phyloP scores from a whole-genome alignment of 305 asterid genomes.

The Rubia balearica region DNA sequence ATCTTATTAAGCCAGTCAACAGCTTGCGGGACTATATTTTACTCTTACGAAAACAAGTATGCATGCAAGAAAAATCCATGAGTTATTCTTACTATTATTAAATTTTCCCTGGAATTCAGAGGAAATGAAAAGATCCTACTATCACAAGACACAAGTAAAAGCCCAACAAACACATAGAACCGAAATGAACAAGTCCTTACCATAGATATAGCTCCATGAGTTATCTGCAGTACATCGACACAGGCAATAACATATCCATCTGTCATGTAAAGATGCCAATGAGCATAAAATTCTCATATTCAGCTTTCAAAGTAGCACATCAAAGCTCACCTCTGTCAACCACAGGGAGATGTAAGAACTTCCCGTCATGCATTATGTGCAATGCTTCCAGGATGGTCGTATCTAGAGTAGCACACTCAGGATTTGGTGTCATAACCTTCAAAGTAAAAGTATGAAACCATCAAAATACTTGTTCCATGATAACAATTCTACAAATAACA shows the following conservation, averaged over 20 bases:
- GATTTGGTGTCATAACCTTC: slow-evolving; percentile 87
- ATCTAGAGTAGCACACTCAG: slow-evolving; percentile 73
- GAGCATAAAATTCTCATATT: slow-evolving; percentile 9
- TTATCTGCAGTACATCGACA: slow-evolving; percentile 84
- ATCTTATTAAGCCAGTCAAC: not conserved
- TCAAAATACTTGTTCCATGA: not conserved
- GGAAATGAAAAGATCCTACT: not conserved
- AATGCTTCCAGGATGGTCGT: slow-evolving; percentile 81
- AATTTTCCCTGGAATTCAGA: not conserved
- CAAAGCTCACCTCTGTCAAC: slow-evolving; percentile 63
- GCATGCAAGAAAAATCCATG: not conserved
- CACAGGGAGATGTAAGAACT: slow-evolving; percentile 84
- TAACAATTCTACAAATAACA: not conserved
- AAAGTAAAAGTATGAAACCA: slow-evolving; percentile 13
- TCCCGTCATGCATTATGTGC: slow-evolving; percentile 89
- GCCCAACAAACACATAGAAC: not conserved
- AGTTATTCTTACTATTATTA: not conserved
- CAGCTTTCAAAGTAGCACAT: not conserved
- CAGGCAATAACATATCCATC: slow-evolving; percentile 73
- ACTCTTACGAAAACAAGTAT: not conserved
- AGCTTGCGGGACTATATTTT: not conserved
- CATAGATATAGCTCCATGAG: slow-evolving; percentile 88
- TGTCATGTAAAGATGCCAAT: slow-evolving; percentile 23
- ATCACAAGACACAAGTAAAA: not conserved
- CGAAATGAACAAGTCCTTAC: slow-evolving; percentile 28